A percentile compares a stretch with the other conserved stretches of the same genome.
Evolutionary conservation across 2,329 filamentous ascomycete genomes (phyloP).

Genomic region (Sporothrix brunneoviolacea): DNA sequence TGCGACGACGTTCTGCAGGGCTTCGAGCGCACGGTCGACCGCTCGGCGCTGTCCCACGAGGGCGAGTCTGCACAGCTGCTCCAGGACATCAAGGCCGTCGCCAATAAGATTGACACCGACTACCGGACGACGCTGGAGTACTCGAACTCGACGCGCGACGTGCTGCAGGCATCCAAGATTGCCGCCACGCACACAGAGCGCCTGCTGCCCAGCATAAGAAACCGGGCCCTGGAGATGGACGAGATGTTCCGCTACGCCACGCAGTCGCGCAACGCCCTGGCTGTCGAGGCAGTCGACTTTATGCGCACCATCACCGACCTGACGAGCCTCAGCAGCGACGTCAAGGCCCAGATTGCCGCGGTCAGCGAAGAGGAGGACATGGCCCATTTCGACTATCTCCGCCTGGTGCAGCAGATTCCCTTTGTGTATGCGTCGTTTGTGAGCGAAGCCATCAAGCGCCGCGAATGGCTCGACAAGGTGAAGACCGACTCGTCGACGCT

Average conservation of each 20-base stretch:
- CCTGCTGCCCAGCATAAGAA: conserved; percentile 51
- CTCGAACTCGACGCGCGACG: conserved; percentile 53
- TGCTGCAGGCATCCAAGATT: conserved; percentile 56
- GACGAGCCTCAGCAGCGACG: conserved; percentile 64
- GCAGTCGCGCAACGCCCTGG: conserved; percentile 61
- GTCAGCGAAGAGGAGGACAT: conserved; percentile 70
- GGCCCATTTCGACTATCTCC: conserved; percentile 73
- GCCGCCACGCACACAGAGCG: conserved; percentile 58
- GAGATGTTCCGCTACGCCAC: conserved; percentile 52
- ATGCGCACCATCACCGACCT: conserved; percentile 80
- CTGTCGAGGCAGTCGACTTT: conserved; percentile 58
- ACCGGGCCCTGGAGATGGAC: conserved; percentile 54
- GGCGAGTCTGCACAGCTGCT: conserved; percentile 63
- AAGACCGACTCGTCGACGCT: conserved; percentile 78
- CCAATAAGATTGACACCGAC: conserved; percentile 80
- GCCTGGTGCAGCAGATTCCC: conserved; percentile 74
- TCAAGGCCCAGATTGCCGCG: conserved; percentile 65
- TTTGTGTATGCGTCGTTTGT: conserved; percentile 85
- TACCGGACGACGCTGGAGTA: conserved; percentile 70
- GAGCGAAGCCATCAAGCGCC: conserved; percentile 75
- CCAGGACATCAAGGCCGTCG: conserved; percentile 78
- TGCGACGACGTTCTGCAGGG: conserved; percentile 56
- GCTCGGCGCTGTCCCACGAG: conserved; percentile 49
- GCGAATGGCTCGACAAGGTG: conserved; percentile 89
- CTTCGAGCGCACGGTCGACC: conserved; percentile 53